These are phyloP conservation scores for Gossypium davidsonii DNA, from an alignment of 441 rosid genomes.

Conservation along the genomic window DNA sequence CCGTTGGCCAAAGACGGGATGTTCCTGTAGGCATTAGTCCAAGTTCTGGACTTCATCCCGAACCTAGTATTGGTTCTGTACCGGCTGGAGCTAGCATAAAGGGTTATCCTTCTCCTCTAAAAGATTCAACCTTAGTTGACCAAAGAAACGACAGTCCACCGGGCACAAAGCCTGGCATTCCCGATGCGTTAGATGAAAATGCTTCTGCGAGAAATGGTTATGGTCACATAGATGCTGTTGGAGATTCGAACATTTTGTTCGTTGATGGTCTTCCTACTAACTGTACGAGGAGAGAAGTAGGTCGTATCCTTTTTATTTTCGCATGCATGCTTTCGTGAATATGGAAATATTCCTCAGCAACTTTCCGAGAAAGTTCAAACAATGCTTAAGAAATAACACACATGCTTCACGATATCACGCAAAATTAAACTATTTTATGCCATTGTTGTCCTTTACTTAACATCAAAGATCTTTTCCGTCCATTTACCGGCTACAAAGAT, in stretches of 20 bases:
- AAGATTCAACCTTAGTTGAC: slow-evolving; percentile 22
- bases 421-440: neutral
- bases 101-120: slow-evolving; percentile 29
- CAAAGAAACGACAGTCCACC: slow-evolving; percentile 26
- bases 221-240: slow-evolving; percentile 15
- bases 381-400: neutral
- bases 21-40: slow-evolving; percentile 22
- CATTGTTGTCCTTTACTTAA: slow-evolving; percentile 19
- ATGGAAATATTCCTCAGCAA: neutral
- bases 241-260: slow-evolving; percentile 41
- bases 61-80: slow-evolving; percentile 20
- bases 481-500: slow-evolving; percentile 51
- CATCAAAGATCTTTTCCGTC: slow-evolving; percentile 48
- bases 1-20: slow-evolving; percentile 17
- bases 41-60: slow-evolving; percentile 18
- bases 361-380: neutral
- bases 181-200: slow-evolving; percentile 25
- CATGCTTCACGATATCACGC: neutral
- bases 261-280: slow-evolving; percentile 58
- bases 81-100: neutral
- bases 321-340: neutral
- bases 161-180: slow-evolving; percentile 18
- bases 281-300: slow-evolving; percentile 61
- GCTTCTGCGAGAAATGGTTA: slow-evolving; percentile 27
- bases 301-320: slow-evolving; percentile 44